Conservation (phyloP, 75 land plant genomes). For the Azolla pinnata region DNA sequence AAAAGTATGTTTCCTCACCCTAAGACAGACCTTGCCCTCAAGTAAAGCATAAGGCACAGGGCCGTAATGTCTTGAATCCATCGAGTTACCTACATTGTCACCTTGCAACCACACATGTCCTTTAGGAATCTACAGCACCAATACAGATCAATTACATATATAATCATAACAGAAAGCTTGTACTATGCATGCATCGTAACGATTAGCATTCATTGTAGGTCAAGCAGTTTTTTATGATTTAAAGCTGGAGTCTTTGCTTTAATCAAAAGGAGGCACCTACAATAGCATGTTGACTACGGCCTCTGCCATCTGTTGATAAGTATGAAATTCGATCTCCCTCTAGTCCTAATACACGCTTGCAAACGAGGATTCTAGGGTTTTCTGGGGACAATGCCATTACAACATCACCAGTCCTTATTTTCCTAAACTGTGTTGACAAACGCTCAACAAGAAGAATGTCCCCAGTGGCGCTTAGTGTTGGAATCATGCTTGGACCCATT, state of each 20-base stretch:
- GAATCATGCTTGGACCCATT: constrained; percentile 83
- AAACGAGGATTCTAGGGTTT: constrained; percentile 41
- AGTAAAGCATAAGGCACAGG: constrained; percentile 68
- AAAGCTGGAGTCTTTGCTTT: too few relatives aligned
- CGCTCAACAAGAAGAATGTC: constrained; percentile 57
- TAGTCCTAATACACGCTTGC: constrained; percentile 60
- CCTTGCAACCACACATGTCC: constrained; percentile 96
- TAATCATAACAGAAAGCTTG: neutral
- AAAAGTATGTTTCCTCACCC: constrained; percentile 28
- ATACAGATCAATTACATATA: neutral
- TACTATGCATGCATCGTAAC: too few relatives aligned
- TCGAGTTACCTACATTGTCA: constrained; percentile 57
- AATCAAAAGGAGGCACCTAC: constrained; percentile 3
- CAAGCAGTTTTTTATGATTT: too few relatives aligned
- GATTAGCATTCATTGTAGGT: too few relatives aligned
- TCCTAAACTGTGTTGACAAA: constrained; percentile 35
- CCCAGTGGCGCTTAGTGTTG: constrained; percentile 56
- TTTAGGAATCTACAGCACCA: constrained; percentile 62
- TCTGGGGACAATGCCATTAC: constrained; percentile 62
- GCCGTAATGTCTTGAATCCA: constrained; percentile 77
- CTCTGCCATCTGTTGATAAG: constrained; percentile 10
- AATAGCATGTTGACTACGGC: constrained; percentile 3
- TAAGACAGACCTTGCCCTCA: constrained; percentile 46
- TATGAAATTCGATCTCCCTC: constrained; percentile 61
- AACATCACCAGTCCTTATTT: constrained; percentile 50